Evolutionary conservation across 345 rosid species (phyloP).

Genomic region (Citropsis articulata): DNA sequence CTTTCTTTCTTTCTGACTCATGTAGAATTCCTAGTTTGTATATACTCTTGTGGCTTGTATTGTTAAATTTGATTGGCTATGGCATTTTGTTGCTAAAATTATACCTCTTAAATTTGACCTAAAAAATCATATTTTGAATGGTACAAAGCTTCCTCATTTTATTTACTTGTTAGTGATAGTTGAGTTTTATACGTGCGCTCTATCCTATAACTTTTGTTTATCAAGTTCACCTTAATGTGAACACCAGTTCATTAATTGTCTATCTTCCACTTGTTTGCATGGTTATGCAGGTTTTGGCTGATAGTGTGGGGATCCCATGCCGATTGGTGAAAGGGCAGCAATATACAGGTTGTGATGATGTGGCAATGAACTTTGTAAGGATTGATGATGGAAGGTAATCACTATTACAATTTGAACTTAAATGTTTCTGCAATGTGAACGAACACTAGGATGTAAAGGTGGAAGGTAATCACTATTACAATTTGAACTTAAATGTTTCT

Average conservation of each 20-base stretch:
- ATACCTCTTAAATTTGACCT: not conserved
- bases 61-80: not conserved
- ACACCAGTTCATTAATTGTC: slow-evolving; percentile 8
- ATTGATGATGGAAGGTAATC: slow-evolving; percentile 84
- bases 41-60: not conserved
- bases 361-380: slow-evolving; percentile 88
- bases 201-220: not conserved
- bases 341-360: slow-evolving; percentile 86
- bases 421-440: not conserved
- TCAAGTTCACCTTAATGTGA: slow-evolving; percentile 5
- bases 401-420: slow-evolving; percentile 7
- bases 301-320: slow-evolving; percentile 77
- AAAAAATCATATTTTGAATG: not conserved
- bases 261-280: slow-evolving; percentile 17
- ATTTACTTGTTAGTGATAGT: not conserved
- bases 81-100: not conserved
- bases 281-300: slow-evolving; percentile 78
- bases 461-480: slow-evolving; percentile 61
- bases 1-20: not conserved
- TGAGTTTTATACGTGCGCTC: not conserved
- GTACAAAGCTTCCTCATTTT: not conserved
- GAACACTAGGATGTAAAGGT: not conserved
- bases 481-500: not conserved
- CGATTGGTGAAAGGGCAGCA: slow-evolving; percentile 89
- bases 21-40: not conserved